Conservation (phyloP, 352 stramenopile genomes). For the Achlya hypogyna region DNA sequence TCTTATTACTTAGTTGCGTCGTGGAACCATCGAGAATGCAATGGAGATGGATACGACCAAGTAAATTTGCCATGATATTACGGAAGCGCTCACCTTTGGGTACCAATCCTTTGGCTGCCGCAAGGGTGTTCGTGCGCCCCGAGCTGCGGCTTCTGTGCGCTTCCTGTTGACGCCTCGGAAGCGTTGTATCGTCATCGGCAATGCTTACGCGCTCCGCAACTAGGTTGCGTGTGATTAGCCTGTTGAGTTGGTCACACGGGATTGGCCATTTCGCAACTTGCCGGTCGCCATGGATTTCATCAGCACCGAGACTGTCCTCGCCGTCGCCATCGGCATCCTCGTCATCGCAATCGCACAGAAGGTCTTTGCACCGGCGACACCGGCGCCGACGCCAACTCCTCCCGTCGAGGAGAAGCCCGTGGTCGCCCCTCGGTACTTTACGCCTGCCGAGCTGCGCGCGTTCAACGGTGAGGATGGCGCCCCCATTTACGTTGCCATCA, state of each 20-base stretch:
- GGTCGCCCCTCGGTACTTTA: constrained; percentile 85
- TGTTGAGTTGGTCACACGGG: neutral
- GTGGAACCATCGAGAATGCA: no score
- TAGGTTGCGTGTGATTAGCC: constrained; percentile 1
- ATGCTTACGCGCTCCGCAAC: neutral
- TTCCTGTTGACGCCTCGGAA: neutral
- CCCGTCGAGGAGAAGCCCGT: constrained; percentile 37
- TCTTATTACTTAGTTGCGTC: no score
- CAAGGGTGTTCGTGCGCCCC: no score
- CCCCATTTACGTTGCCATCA: constrained; percentile 93
- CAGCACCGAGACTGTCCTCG: constrained; percentile 1
- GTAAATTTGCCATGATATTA: no score
- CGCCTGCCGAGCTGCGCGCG: constrained; percentile 76
- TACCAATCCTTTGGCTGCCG: no score
- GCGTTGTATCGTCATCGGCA: neutral
- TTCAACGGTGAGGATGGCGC: constrained; percentile 90
- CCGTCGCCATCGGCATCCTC: neutral
- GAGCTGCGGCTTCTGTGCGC: no score
- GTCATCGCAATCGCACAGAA: neutral
- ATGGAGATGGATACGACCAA: no score
- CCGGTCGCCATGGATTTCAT: neutral
- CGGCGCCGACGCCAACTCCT: neutral
- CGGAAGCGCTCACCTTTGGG: no score
- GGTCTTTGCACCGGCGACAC: neutral
- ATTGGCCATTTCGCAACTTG: neutral